These are phyloP conservation scores for Phytophthora meadii DNA, from an alignment of 352 stramenopile species.

Conservation along the genomic window DNA sequence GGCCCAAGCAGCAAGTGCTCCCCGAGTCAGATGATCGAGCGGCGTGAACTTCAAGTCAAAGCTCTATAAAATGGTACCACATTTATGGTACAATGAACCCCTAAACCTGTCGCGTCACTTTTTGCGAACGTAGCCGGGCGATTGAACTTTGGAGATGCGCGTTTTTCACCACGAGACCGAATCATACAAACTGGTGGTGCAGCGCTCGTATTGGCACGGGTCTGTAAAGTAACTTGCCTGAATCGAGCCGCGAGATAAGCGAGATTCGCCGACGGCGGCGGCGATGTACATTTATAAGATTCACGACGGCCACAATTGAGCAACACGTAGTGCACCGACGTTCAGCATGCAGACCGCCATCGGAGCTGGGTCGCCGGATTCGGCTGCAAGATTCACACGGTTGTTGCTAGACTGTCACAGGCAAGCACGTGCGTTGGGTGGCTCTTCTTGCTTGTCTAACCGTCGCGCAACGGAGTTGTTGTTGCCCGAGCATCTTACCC, in stretches of 20 bases:
- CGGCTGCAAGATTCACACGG: slow-evolving; percentile 13
- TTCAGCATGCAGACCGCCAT: background rate
- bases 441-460: slow-evolving; percentile 19
- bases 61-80: slow-evolving; percentile 2
- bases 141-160: slow-evolving; percentile 32
- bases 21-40: too few relatives aligned
- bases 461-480: slow-evolving; percentile 1
- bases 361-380: background rate
- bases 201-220: background rate
- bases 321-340: background rate
- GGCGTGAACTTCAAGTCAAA: slow-evolving; percentile 17
- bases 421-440: slow-evolving; percentile 26
- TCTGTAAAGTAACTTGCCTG: background rate
- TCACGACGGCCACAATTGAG: background rate
- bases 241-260: background rate
- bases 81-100: background rate
- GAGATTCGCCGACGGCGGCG: slow-evolving; percentile 5
- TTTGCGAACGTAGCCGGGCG: slow-evolving; percentile 2
- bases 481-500: slow-evolving; percentile 7
- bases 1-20: too few relatives aligned
- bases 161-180: slow-evolving; percentile 23
- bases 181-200: slow-evolving; percentile 4
- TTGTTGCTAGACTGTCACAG: slow-evolving; percentile 19
- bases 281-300: background rate
- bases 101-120: slow-evolving; percentile 25